Base-by-base conservation (phyloP, 768 basidiomycete species). In the Tylopilus subfusipes region DNA sequence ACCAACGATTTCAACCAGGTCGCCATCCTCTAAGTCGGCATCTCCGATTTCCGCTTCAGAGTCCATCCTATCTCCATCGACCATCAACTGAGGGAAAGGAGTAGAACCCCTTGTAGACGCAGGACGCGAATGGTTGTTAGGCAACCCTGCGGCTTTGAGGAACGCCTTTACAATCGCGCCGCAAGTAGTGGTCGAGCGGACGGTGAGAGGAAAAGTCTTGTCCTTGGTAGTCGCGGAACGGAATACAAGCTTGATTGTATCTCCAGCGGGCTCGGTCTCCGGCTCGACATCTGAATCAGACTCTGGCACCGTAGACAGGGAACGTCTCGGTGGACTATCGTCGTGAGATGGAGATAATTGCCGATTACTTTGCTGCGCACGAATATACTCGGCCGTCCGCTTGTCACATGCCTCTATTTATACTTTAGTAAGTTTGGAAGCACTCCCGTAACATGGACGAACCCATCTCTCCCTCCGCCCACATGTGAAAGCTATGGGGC, bases 11-110 rank as follows among this genome's bases (percentile, higher is more conserved):
- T 93, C 90, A 19, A 92, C 80, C 73, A 84, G 66, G 68, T 93
- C 90, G 0, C 88, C 90, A 57, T 93, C 88, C 59, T 91, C 90
- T 56, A 91, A 60, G 55, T 88, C 89, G 19, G 80, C 78, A 14
- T 82, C 80, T 12, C 84, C 79, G 53, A 93, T 90, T 55, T 78
- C 78, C 7, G 74, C 69, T 21, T 78, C 73, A 33, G 82, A 74
- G n/a, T 75, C 75, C 76, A 89, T 77, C 63, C 76, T 83, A 38
- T 90, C 87, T 8, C 90, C 90, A 61, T 93, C 90, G 22, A 92
- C 72, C 60, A 74, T 76, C 34, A 91, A 63, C 39, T 67, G 72
- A 10, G 67, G 71, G 18, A 54, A 60, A 27, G 62, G 63, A 19
- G 30, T 21, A 8, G 52, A 46, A 40, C 61, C 68, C 38, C 68